phyloP scores from a whole-genome alignment of 768 basidiomycete species.

The Kwoniella botswanensis region DNA sequence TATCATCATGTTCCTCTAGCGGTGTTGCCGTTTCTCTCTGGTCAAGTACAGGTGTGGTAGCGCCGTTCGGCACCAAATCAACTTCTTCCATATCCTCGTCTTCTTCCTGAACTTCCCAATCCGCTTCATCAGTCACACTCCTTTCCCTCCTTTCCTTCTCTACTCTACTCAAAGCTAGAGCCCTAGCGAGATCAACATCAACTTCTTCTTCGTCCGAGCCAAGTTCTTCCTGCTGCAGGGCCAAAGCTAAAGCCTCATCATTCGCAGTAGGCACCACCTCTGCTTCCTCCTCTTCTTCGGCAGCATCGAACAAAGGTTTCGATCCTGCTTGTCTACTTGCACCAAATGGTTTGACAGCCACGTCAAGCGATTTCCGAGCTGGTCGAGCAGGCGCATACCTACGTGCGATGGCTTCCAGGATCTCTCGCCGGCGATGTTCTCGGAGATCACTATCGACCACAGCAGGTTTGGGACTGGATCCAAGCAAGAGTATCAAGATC shows the following conservation, averaged over 20 bases:
- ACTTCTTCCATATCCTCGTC: slow-evolving; percentile 50
- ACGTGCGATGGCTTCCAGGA: slow-evolving; percentile 53
- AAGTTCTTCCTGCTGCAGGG: slow-evolving; percentile 60
- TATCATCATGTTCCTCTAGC: slow-evolving; percentile 23
- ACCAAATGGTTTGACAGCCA: slow-evolving; percentile 47
- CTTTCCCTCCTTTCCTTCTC: slow-evolving; percentile 30
- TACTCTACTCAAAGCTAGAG: slow-evolving; percentile 55
- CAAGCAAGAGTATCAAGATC: not conserved
- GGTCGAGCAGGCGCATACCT: slow-evolving; percentile 49
- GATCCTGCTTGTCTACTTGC: slow-evolving; percentile 31
- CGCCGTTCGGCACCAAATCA: slow-evolving; percentile 38
- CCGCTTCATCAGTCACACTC: slow-evolving; percentile 12
- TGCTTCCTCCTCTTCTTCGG: slow-evolving; percentile 37
- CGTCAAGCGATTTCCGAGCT: slow-evolving; percentile 32
- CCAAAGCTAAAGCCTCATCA: slow-evolving; percentile 50
- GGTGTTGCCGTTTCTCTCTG: not conserved
- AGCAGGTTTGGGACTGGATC: slow-evolving; percentile 13
- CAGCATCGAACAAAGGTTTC: slow-evolving; percentile 34
- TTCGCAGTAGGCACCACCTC: slow-evolving; percentile 44
- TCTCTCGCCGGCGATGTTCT: slow-evolving; percentile 48
- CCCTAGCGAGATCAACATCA: slow-evolving; percentile 67
- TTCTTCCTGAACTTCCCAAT: slow-evolving; percentile 13
- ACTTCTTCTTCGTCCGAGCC: slow-evolving; percentile 76
- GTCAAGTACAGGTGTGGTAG: slow-evolving; percentile 27
- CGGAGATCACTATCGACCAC: slow-evolving; percentile 47